These are phyloP conservation scores for Licmophora abbreviata DNA, from an alignment of 108 stramenopile genomes.

Conservation along the genomic window DNA sequence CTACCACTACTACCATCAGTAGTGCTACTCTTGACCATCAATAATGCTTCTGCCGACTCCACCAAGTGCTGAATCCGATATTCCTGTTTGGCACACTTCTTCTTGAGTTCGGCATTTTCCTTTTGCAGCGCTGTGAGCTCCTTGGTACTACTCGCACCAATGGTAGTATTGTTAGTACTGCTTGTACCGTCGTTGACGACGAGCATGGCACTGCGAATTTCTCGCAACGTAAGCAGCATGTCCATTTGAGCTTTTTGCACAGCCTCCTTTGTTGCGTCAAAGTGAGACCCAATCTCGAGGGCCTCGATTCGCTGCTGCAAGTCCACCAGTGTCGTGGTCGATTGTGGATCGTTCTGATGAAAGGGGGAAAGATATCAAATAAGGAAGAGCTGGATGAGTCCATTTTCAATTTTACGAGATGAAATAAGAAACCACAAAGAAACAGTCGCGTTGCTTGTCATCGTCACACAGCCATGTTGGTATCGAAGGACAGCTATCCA, in stretches of 20 bases:
- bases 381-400: too few species aligned
- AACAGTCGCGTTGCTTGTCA: too few species aligned
- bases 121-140: constrained; percentile 24
- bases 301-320: constrained; percentile 23
- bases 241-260: constrained; percentile 34
- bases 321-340: too few species aligned
- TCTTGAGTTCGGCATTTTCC: constrained; percentile 44
- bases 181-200: background rate
- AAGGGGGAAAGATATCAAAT: too few species aligned
- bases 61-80: constrained; percentile 51
- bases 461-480: too few species aligned
- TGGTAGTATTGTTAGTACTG: background rate
- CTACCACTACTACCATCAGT: background rate
- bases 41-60: constrained; percentile 17
- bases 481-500: too few species aligned
- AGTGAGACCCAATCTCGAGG: constrained; percentile 32
- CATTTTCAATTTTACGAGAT: too few species aligned
- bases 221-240: constrained; percentile 26
- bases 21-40: constrained; percentile 9
- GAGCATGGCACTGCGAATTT: constrained; percentile 29
- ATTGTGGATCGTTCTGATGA: too few species aligned
- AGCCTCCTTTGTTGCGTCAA: constrained; percentile 36
- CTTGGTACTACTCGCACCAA: constrained; percentile 5
- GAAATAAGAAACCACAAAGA: too few species aligned
- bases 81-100: constrained; percentile 30